Evolutionary conservation across 345 rosid genomes (phyloP).

Genomic region (rapeseed (Brassica napus)): Da-Ae NC_063445.1:5340001-5340500

Average conservation of each 20-base stretch:
- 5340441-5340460: no score
- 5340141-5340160: conserved; percentile 8
- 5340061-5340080: conserved; percentile 23
- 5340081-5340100: conserved; percentile 26
- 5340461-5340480: background rate
- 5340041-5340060: conserved; percentile 20
- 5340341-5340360: background rate
- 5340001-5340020: conserved; percentile 30
- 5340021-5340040: background rate
- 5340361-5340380: background rate
- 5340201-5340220: conserved; percentile 3
- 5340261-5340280: conserved; percentile 31
- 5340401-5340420: no score
- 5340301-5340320: conserved; percentile 18
- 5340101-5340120: conserved; percentile 29
- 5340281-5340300: conserved; percentile 18
- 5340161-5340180: background rate
- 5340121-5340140: conserved; percentile 30
- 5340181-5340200: background rate
- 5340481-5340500: background rate
- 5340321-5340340: conserved; percentile 2
- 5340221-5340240: conserved; percentile 19
- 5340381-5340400: no score
- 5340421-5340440: no score
- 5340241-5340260: conserved; percentile 8